These are phyloP conservation scores for Sistotremastrum suecicum DNA, from an alignment of 768 basidiomycete species.

Conservation along the genomic window DNA sequence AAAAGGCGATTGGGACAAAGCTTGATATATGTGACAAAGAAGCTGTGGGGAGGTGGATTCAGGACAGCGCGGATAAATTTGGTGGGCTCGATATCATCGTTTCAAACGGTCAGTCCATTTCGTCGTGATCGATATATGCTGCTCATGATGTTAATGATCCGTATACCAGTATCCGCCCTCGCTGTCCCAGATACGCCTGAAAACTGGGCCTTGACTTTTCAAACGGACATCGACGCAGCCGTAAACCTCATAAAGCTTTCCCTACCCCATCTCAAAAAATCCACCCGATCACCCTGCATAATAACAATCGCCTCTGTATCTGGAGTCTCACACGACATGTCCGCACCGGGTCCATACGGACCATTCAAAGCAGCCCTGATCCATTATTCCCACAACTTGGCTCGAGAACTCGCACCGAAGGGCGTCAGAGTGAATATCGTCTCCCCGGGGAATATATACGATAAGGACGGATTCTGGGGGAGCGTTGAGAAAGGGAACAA, in stretches of 20 bases:
- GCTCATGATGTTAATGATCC: not conserved
- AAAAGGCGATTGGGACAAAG: not conserved
- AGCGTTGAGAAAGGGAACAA: not conserved
- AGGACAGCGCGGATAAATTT: not conserved
- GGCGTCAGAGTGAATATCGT: not conserved
- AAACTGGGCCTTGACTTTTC: not conserved
- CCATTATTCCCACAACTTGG: not conserved
- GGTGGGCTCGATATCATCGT: not conserved
- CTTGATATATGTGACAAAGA: not conserved
- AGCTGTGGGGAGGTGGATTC: not conserved
- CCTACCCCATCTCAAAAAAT: not conserved
- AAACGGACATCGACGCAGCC: not conserved
- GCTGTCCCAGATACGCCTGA: not conserved
- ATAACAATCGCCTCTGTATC: not conserved
- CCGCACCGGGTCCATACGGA: slow-evolving; percentile 1
- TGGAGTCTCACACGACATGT: not conserved
- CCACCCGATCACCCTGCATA: not conserved
- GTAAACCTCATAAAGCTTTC: not conserved
- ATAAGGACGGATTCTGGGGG: not conserved
- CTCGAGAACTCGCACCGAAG: not conserved
- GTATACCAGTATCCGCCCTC: not conserved
- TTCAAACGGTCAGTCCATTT: not conserved
- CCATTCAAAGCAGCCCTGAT: not conserved
- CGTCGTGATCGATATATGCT: not conserved
- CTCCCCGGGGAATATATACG: not conserved